Percentiles rank a stretch among this genome's conserved stretches.
phyloP scores from a whole-genome alignment of 352 stramenopile genomes.

The Phytopythium chamaehyphon region DNA sequence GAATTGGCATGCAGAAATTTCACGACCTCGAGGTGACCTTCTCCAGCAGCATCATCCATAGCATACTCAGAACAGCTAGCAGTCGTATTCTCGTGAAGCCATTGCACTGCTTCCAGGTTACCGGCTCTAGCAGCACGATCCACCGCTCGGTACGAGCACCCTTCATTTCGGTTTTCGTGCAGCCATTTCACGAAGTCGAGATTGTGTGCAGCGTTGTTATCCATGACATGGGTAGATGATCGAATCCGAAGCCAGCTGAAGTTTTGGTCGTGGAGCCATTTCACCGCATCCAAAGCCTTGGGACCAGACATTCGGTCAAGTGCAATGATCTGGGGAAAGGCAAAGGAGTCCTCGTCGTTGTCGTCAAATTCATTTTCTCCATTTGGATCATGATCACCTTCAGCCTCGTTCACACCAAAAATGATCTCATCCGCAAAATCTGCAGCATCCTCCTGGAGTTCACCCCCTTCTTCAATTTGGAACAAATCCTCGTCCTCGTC shows the following conservation, averaged over 20 bases:
- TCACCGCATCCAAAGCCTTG: neutral
- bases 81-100: no score
- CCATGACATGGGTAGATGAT: neutral
- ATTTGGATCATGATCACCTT: no score
- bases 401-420: no score
- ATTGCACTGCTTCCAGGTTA: neutral
- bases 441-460: no score
- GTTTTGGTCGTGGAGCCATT: conserved; percentile 1
- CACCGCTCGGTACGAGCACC: neutral
- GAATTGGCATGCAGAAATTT: conserved; percentile 1
- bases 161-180: neutral
- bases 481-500: no score
- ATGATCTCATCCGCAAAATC: no score
- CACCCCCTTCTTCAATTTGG: no score
- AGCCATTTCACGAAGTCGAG: neutral
- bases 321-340: no score
- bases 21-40: neutral
- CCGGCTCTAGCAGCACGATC: neutral
- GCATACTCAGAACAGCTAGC: neutral
- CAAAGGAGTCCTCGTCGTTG: no score
- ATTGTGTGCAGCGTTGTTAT: no score
- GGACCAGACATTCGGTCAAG: neutral
- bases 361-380: no score
- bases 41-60: neutral
- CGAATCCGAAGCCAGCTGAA: neutral